A percentile compares a stretch with the other conserved stretches of the same genome.
Conservation (phyloP, 352 stramenopile genomes). For the Albugo candida region DNA sequence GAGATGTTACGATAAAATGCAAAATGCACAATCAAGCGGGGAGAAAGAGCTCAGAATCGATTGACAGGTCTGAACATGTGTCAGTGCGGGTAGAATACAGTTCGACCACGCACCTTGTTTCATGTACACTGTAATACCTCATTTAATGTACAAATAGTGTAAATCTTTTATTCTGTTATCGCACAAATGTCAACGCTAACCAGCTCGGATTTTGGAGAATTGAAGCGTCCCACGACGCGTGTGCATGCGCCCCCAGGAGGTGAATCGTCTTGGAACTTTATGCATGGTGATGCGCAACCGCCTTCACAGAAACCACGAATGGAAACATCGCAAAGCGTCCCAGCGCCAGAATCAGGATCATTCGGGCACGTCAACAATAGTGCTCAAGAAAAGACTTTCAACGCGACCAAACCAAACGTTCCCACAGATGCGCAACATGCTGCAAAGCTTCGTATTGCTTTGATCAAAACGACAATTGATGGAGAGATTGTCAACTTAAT, state of each 20-base stretch:
- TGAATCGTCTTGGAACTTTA: constrained; percentile 64
- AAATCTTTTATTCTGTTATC: constrained; percentile 2
- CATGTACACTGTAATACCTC: too few species aligned
- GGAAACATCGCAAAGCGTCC: too few species aligned
- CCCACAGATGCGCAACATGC: too few species aligned
- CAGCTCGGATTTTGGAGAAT: constrained; percentile 59
- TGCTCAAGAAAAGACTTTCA: too few species aligned
- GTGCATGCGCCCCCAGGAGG: constrained; percentile 61
- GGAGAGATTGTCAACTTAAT: constrained; percentile 48
- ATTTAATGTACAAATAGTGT: background rate
- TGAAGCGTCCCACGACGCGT: constrained; percentile 67
- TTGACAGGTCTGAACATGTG: constrained; percentile 13
- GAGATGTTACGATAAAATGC: too few species aligned
- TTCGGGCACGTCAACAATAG: too few species aligned
- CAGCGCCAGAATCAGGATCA: too few species aligned
- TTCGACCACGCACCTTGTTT: background rate
- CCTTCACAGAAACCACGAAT: too few species aligned
- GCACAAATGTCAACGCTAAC: constrained; percentile 80
- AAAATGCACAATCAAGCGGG: too few species aligned
- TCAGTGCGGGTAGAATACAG: constrained; percentile 2
- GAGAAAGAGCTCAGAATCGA: constrained; percentile 3
- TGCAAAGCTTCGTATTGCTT: constrained; percentile 33
- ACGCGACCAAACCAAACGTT: too few species aligned
- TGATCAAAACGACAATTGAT: constrained; percentile 60
- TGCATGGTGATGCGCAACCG: constrained; percentile 15